Evolutionary conservation across 768 basidiomycete genomes (phyloP), one percentile per base, ranked within the genome.

Genomic region (Auricularia cornea): DNA sequence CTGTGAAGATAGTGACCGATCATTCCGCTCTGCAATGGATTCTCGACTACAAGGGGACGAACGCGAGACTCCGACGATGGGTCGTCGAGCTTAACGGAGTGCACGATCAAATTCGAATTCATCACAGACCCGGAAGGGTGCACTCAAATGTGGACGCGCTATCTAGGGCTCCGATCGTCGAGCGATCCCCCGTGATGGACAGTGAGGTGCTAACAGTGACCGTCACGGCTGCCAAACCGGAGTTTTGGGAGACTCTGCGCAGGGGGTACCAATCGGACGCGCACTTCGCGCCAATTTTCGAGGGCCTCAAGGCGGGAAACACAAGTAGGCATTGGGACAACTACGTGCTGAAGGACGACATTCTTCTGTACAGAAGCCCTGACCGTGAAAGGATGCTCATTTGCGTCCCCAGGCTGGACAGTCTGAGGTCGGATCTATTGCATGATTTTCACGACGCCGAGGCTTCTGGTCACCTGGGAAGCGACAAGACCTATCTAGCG

Each of bases 401-500:
- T n/a, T 48, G 44, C 18, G 20, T 48, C 18, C 44, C 44, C 44
- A 18, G 18, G 8, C 44, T 12, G 5, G 20, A 48, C 10, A 48
- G 18, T 18, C 44, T 48, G 8, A 8, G 44, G 11, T 23, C 44
- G 6, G 44, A 48, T 23, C 10, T 48, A 4, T 5, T 48, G 8
- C 44, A 48, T 20, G 44, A 48, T 20, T 48, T 48, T 20, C 44
- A 48, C 18, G 44, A 48, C 44, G 5, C 72, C 1, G 54, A 63
- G 29, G 73, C 40, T n/a, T 64, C 65, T 10, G 68, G 69, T 1
- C 72, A 70, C 44, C 67, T 69, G 28, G 69, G 71, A 3, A 4
- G 30, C 1, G 65, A 64, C 35, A 73, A 72, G 62, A 68, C 66
- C 10, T 65, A 70, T 38, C 64, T 62, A 0, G 54, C 59, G 2